These are phyloP conservation scores for Leucaena leucocephala DNA, from an alignment of 306 rosid species.

Conservation along the genomic window DNA sequence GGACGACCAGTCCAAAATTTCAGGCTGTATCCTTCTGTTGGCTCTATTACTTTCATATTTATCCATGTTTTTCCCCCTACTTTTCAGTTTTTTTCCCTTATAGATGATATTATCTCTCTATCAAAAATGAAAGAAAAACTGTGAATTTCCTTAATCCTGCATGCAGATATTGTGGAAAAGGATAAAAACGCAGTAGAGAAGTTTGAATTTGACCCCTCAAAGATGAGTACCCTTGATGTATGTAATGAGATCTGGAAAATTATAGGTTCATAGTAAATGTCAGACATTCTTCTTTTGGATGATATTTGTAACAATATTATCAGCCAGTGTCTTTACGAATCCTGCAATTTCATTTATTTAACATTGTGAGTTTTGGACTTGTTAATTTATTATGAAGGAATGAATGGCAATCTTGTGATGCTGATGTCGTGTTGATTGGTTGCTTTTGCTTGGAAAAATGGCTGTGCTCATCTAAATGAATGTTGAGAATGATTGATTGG, in stretches of 20 bases:
- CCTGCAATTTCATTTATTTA: slow-evolving; percentile 23
- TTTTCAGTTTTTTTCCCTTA: neutral
- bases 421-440: slow-evolving; percentile 5
- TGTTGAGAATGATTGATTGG: neutral
- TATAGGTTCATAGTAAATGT: slow-evolving; percentile 45
- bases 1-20: slow-evolving; percentile 61
- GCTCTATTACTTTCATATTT: slow-evolving; percentile 23
- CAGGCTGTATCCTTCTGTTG: slow-evolving; percentile 87
- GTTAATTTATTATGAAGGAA: slow-evolving; percentile 16
- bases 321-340: slow-evolving; percentile 15
- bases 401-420: slow-evolving; percentile 17
- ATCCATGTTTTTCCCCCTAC: slow-evolving; percentile 1
- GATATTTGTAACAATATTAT: slow-evolving; percentile 28
- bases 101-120: neutral
- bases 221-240: slow-evolving; percentile 49
- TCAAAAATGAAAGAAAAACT: slow-evolving; percentile 2
- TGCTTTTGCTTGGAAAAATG: slow-evolving; percentile 23
- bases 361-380: slow-evolving; percentile 25
- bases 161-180: slow-evolving; percentile 75
- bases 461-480: neutral
- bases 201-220: slow-evolving; percentile 66
- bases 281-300: slow-evolving; percentile 6
- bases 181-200: slow-evolving; percentile 54
- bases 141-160: slow-evolving; percentile 47
- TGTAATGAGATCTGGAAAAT: slow-evolving; percentile 77